Evolutionary conservation across 352 stramenopile genomes (phyloP).

Genomic region (Pythium inflatum): DNA sequence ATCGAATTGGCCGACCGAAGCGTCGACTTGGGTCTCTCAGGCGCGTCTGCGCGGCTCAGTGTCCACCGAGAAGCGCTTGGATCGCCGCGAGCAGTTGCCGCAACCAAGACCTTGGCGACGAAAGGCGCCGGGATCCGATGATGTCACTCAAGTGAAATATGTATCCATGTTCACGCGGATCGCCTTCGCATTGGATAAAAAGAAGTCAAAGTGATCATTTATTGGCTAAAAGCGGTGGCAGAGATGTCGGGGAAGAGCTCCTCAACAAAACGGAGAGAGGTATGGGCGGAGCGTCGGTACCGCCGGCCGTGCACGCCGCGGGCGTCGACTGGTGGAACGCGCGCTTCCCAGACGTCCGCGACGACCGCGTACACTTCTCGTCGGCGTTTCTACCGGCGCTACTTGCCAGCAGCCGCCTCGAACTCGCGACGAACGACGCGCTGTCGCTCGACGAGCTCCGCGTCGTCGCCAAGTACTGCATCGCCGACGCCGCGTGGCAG

Average conservation of each 20-base stretch:
- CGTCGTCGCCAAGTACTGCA: conserved; percentile 57
- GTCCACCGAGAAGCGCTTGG: neutral
- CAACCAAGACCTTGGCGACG: neutral
- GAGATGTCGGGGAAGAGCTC: no score
- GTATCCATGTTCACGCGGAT: no score
- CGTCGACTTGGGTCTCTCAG: conserved; percentile 4
- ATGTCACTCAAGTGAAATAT: no score
- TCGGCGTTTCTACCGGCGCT: conserved; percentile 59
- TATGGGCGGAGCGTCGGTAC: conserved; percentile 13
- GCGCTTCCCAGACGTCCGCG: conserved; percentile 21
- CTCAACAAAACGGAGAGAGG: no score
- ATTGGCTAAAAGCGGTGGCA: no score
- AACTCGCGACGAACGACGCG: conserved; percentile 36
- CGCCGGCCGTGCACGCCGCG: conserved; percentile 8
- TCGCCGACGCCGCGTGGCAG: conserved; percentile 47
- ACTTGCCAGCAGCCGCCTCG: conserved; percentile 42
- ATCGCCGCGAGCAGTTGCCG: neutral
- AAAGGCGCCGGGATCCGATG: no score
- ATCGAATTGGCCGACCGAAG: neutral
- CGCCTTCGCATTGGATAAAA: no score
- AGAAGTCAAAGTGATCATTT: no score
- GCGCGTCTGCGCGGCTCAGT: conserved; percentile 4
- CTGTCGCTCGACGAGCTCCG: conserved; percentile 66
- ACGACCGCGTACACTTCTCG: conserved; percentile 40
- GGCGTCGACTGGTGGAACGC: conserved; percentile 33